Conservation (phyloP, 345 rosid genomes). For the Salix koriyanagi region DNA sequence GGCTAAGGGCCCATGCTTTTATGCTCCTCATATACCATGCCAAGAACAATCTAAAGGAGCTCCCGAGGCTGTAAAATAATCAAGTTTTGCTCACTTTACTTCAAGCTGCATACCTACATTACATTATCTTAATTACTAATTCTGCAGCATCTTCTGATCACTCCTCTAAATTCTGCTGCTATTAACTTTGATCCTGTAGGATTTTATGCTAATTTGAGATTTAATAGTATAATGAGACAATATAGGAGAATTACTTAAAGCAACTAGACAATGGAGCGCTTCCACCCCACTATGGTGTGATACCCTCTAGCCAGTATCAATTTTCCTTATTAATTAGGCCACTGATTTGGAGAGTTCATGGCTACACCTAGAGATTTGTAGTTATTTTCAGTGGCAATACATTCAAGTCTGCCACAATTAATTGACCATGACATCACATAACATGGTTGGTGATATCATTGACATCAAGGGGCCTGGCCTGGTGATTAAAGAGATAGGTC, state of each 20-base stretch:
- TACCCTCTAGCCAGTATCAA: neutral
- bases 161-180: neutral
- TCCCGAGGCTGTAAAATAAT: neutral
- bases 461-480: neutral
- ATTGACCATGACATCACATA: slow-evolving; percentile 11
- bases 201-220: neutral
- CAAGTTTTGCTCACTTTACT: neutral
- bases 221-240: neutral
- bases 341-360: neutral
- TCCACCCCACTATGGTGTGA: neutral
- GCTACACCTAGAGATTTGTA: neutral
- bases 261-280: neutral
- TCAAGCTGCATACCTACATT: neutral
- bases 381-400: neutral
- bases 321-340: neutral
- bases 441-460: neutral
- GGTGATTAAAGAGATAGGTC: slow-evolving; percentile 10
- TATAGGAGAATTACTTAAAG: neutral
- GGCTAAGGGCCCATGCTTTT: slow-evolving; percentile 32
- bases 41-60: neutral
- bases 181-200: neutral
- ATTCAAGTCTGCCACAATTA: neutral
- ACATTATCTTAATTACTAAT: too few species aligned
- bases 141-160: neutral
- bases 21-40: slow-evolving; percentile 14